phyloP scores from a whole-genome alignment of 163 green algal species.

The Coccomyxa subellipsoidea region DNA sequence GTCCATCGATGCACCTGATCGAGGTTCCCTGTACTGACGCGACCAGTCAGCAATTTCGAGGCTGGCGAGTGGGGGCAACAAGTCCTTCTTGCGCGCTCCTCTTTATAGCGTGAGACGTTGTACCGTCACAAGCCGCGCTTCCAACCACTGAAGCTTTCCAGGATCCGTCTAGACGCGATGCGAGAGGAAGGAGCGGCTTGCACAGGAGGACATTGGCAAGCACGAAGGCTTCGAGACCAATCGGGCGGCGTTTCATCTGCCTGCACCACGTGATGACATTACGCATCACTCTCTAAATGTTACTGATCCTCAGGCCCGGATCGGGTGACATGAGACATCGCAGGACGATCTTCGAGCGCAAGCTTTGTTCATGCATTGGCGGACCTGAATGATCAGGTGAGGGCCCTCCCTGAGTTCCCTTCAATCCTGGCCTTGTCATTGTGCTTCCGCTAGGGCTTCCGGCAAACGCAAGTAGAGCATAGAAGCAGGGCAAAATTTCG shows the following conservation, averaged over 20 bases:
- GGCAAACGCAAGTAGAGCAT: too few relatives aligned
- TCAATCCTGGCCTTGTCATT: too few relatives aligned
- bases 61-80: neutral
- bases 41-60: neutral
- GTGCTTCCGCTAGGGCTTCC: too few relatives aligned
- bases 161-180: neutral
- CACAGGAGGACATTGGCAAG: neutral
- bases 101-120: neutral
- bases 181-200: neutral
- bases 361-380: too few relatives aligned
- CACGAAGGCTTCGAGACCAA: neutral
- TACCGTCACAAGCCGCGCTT: neutral
- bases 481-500: too few relatives aligned
- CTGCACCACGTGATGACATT: neutral
- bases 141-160: neutral
- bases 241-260: neutral
- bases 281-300: too few relatives aligned
- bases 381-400: too few relatives aligned
- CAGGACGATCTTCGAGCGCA: too few relatives aligned
- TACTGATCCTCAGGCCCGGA: too few relatives aligned
- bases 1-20: neutral
- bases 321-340: too few relatives aligned
- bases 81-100: neutral
- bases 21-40: neutral
- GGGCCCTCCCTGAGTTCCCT: too few relatives aligned